Conservation (phyloP, 495 filamentous ascomycete genomes). For the Lasiosphaeria ovina region DNA sequence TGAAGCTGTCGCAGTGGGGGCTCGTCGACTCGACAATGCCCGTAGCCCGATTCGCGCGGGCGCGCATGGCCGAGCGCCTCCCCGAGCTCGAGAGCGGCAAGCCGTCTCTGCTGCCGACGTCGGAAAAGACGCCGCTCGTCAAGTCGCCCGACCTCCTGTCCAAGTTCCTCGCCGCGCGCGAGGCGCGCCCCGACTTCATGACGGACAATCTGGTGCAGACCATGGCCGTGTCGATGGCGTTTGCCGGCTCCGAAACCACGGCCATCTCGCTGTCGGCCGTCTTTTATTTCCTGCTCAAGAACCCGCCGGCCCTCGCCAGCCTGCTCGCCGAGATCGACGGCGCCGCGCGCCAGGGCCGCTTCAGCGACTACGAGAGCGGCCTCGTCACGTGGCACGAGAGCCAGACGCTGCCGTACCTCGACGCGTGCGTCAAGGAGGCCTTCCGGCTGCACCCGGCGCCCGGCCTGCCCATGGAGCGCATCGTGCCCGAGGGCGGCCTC, state of each 20-base stretch:
- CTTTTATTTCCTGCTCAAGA: slow-evolving; percentile 64
- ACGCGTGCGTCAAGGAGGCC: slow-evolving; percentile 67
- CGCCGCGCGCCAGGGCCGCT: slow-evolving; percentile 44
- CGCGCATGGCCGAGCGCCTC: slow-evolving; percentile 53
- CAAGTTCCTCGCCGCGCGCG: slow-evolving; percentile 59
- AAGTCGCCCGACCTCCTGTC: slow-evolving; percentile 58
- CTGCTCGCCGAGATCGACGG: slow-evolving; percentile 55
- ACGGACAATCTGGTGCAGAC: slow-evolving; percentile 60
- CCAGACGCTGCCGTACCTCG: slow-evolving; percentile 60
- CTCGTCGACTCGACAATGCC: slow-evolving; percentile 57
- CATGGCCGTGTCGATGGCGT: slow-evolving; percentile 64
- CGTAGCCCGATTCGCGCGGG: slow-evolving; percentile 59
- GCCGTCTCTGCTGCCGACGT: slow-evolving; percentile 32
- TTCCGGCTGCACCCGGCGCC: slow-evolving; percentile 65
- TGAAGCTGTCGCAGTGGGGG: slow-evolving; percentile 47
- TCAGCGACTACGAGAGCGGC: slow-evolving; percentile 51
- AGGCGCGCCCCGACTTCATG: slow-evolving; percentile 65
- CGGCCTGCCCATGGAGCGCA: slow-evolving; percentile 60
- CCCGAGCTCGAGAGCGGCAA: slow-evolving; percentile 33
- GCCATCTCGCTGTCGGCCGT: slow-evolving; percentile 61
- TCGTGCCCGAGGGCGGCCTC: slow-evolving; percentile 57
- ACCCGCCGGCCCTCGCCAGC: slow-evolving; percentile 41
- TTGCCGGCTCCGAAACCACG: slow-evolving; percentile 62
- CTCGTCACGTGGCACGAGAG: slow-evolving; percentile 60
- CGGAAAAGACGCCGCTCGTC: slow-evolving; percentile 36